Base-by-base conservation (phyloP, 2,329 filamentous ascomycete species). In the Zelopaecilomyces penicillatus region DNA sequence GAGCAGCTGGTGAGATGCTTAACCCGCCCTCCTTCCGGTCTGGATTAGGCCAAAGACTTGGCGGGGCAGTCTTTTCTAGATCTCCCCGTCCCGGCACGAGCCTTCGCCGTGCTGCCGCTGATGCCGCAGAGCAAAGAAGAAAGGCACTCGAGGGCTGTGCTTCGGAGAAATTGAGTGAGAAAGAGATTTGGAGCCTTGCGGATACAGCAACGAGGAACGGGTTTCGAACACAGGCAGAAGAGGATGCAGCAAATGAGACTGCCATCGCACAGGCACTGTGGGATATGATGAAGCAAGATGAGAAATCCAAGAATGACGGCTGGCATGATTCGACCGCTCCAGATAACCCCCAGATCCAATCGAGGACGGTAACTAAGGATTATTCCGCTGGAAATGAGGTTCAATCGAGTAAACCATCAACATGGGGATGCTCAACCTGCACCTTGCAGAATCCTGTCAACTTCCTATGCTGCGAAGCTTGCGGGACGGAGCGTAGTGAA, bases 201-300 rank as follows among this genome's bases (percentile, higher is more conserved):
- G 76, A 86, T 42, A 69, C 68, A 47, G 84, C 83, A 33, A 80
- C 79, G 5, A 72, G 71, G 45, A 84, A 84, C 52, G 87, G 88
- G 0, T 91, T 94, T 67, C 78, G 76, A 48, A 96, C 89, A 0
- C 78, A 86, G 56, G 88, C 87, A 0, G 87, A 94, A 52, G 86
- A 94, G 60, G 88, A 95, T 44, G 83, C 89, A 54, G 90, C 88
- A 4, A 94, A 95, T 55, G 87, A 95, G 45, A 74, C 78, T 27
- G 90, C 90, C 5, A 95, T 95, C 49, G 81, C 88, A 43, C 81
- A 90, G 57, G 89, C 89, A 0, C 70, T 94, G 30, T 89, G 87
- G 69, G 90, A 96, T 56, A 70, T 95, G 12, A 83, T 93, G 28
- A 85, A 94, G 58, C 82, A 95, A 59, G 53, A 46, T n/a, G 43